Base-by-base conservation (phyloP, 768 basidiomycete species). In the Boletellus emodensis region DNA sequence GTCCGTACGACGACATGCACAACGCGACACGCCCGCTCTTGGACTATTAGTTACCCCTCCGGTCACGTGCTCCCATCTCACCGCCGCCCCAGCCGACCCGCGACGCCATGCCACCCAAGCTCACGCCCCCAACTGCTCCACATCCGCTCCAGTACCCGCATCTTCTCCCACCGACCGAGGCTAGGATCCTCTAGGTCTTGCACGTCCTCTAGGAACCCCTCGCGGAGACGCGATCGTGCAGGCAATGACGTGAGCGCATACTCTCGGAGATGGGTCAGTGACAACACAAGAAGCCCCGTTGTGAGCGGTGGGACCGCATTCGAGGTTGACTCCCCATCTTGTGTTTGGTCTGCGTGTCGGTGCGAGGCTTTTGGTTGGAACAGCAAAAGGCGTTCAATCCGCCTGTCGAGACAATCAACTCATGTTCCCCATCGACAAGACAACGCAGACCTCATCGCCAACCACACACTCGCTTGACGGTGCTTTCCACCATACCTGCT, bases 191-290 rank as follows among this genome's bases (percentile, higher is more conserved):
- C 92, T 46, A 97, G 65, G 66, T 92, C 85, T 28, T 76, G 73
- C 1, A 96, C 79, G 60, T 98, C 94, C 46, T 89, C 85, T 55
- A 98, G 67, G 67, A 96, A 95, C 1, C 84, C 85, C 51, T 85
- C 80, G 14, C 81, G 77, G n/a, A 87, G 70, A 24, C 78, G 74
- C 34, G 86, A 87, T 46, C 74, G 73, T 18, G 64, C 58, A 2
- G 87, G 87, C 39, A 88, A 68, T 55, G 69, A 70, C 4, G 55
- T 70, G 67, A 82, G 76, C 3, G 79, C 90, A 59, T 82, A 91
- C 9, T 74, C 63, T 26, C 90, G 78, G 24, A 92, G 72, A 24
- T 79, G 80, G 1, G 82, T 77, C 39, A 90, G 72, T 1, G 86
- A 86, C 24, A 93, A 75, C 28, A 91, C 73, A 11, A 93, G 69